These are phyloP conservation scores for Globisporangium spinosum DNA, from an alignment of 352 stramenopile species.

Conservation along the genomic window DNA sequence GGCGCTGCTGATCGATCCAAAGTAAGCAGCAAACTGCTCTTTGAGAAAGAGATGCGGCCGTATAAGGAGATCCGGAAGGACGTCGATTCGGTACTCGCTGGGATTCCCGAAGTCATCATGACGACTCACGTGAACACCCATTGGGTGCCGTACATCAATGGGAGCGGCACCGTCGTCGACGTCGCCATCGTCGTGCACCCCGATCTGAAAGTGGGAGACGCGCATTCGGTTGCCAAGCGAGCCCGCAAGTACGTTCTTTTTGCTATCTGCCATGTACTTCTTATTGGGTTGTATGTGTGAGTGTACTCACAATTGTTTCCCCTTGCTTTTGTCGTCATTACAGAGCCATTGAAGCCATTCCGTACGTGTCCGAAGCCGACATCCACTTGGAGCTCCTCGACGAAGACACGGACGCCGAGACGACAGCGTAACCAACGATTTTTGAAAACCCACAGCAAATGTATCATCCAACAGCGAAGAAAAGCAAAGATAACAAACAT, in stretches of 20 bases:
- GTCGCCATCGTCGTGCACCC: slow-evolving; percentile 74
- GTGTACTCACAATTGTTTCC: neutral
- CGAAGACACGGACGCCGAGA: slow-evolving; percentile 35
- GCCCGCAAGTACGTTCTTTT: slow-evolving; percentile 49
- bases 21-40: slow-evolving; percentile 27
- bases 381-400: slow-evolving; percentile 83
- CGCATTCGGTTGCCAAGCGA: slow-evolving; percentile 65
- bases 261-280: neutral
- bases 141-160: slow-evolving; percentile 60
- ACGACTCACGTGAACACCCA: slow-evolving; percentile 84
- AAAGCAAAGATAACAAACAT: neutral
- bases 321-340: neutral
- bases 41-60: slow-evolving; percentile 61
- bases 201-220: slow-evolving; percentile 72
- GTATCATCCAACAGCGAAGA: neutral
- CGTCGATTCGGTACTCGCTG: slow-evolving; percentile 52
- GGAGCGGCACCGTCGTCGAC: slow-evolving; percentile 67
- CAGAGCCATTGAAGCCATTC: slow-evolving; percentile 76
- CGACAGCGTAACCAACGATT: neutral
- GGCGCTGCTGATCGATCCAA: slow-evolving; percentile 21
- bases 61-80: slow-evolving; percentile 76
- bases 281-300: neutral
- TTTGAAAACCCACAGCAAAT: neutral
- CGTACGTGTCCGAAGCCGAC: slow-evolving; percentile 75
- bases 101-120: slow-evolving; percentile 62